A percentile compares a stretch with the other conserved stretches of the same genome.
Evolutionary conservation across 108 stramenopile species (phyloP).

Genomic region (Nitzschia inconspicua): DNA sequence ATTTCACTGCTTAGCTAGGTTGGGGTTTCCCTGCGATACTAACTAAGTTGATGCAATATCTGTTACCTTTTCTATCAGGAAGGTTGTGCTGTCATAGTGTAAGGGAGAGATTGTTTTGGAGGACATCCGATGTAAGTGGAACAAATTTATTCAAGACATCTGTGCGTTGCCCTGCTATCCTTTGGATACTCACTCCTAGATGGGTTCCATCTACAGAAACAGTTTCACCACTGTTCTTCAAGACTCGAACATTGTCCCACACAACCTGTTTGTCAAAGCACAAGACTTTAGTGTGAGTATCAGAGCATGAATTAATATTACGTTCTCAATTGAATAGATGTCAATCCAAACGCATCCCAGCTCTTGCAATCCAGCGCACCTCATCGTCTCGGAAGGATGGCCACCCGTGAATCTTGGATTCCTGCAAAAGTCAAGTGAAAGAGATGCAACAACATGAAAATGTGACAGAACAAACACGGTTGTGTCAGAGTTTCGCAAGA

Average conservation of each 20-base stretch:
- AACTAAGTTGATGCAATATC: slow-evolving; percentile 93
- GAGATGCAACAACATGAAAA: too few species aligned
- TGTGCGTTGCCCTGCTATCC: background rate
- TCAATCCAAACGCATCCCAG: background rate
- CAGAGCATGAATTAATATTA: too few species aligned
- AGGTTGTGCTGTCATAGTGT: slow-evolving; percentile 50
- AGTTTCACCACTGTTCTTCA: slow-evolving; percentile 78
- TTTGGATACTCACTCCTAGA: too few species aligned
- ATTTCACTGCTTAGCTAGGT: background rate
- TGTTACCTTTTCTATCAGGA: slow-evolving; percentile 71
- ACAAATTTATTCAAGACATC: background rate
- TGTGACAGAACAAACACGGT: background rate
- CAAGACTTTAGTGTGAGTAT: too few species aligned
- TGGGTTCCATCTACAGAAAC: slow-evolving; percentile 82
- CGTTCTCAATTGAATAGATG: too few species aligned
- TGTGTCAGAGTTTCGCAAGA: background rate
- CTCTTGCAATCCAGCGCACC: background rate
- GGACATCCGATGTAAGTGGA: background rate
- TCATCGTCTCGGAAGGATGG: slow-evolving; percentile 82
- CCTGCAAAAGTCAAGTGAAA: too few species aligned
- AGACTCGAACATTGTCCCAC: slow-evolving; percentile 86
- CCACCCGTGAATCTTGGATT: slow-evolving; percentile 31
- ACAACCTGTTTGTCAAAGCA: too few species aligned
- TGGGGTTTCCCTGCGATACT: slow-evolving; percentile 78
- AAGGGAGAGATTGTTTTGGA: background rate